Conservation (phyloP, 257 asterid species). For the Nyctanthes arbortristis region DNA sequence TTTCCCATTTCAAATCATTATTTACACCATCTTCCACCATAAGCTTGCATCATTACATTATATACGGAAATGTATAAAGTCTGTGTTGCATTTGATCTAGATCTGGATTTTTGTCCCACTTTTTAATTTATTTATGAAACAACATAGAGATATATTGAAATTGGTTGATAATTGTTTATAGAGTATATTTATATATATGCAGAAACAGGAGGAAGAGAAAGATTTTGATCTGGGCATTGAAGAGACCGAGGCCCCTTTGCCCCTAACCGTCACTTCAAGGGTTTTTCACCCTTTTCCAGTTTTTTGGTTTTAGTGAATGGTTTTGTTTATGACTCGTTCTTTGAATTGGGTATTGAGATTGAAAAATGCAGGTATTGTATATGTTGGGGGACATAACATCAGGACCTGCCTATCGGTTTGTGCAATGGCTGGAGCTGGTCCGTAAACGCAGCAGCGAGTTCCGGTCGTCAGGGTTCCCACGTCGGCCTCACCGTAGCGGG, state of each 20-base stretch:
- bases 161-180: not conserved
- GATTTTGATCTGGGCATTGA: slow-evolving; percentile 68
- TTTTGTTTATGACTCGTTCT: not conserved
- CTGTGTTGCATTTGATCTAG: slow-evolving; percentile 12
- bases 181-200: slow-evolving; percentile 40
- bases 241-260: slow-evolving; percentile 80
- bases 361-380: slow-evolving; percentile 74
- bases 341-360: slow-evolving; percentile 16
- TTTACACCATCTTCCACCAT: slow-evolving; percentile 13
- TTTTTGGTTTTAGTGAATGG: not conserved
- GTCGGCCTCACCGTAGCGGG: slow-evolving; percentile 51
- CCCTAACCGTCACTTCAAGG: slow-evolving; percentile 95
- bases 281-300: slow-evolving; percentile 27
- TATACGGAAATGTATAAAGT: not conserved
- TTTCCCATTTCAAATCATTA: slow-evolving; percentile 24
- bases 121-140: not conserved
- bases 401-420: slow-evolving; percentile 87
- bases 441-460: slow-evolving; percentile 86
- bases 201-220: slow-evolving; percentile 82
- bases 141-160: not conserved
- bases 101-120: slow-evolving; percentile 37
- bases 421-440: slow-evolving; percentile 98
- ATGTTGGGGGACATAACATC: slow-evolving; percentile 97
- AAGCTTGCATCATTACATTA: not conserved
- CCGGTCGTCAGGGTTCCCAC: slow-evolving; percentile 91